Base-by-base conservation (phyloP, 306 rosid genomes). In the Vigna trinervia region DNA sequence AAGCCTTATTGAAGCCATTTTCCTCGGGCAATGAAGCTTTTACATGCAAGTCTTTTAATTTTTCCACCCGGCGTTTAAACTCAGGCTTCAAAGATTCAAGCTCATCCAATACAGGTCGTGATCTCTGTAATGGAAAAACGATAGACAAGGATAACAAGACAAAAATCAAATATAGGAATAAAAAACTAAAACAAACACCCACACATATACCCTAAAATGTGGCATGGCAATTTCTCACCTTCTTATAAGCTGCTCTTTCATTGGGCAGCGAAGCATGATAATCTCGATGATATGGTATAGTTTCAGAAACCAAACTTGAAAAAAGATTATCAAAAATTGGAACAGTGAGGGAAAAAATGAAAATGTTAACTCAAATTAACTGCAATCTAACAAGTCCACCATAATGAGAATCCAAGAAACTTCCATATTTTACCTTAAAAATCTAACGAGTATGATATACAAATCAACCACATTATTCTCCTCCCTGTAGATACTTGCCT, bases 241-340 rank as follows among this genome's bases (percentile, higher is more conserved):
- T 89, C 86, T 78, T 94, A 76, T 84, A 80, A 8, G 77, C 19
- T 60, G 71, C 70, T 77, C 84, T 90, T 81, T 90, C 96, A 39
- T 79, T 90, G 28, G 82, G 85, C 78, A 79, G 91, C 70, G 83
- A 77, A 12, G 71, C 66, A 81, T 73, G 91, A 79, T 94, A 89
- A 81, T 94, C 98, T 54, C 88, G 96, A 86, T 94, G 98, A 81
- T 67, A 84, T 0, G 98, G 97, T 81, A 94, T 92, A 38, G 98
- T 94, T 77, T 94, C 97, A n/a, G 97, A 86, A 82, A 94, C 85
- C 96, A 94, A 90, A 91, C 98, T 94, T 28, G 4, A 85, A 71
- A 15, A 10, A 51, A 8, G 34, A 45, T 3, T 20, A 9, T 32
- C 12, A 19, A 38, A 60, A 26, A 6, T 32, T 5, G 41, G 26